A percentile compares a stretch with the other conserved stretches of the same genome.
phyloP scores from a whole-genome alignment of 257 asterid genomes.

The Salvia hispanica region DNA sequence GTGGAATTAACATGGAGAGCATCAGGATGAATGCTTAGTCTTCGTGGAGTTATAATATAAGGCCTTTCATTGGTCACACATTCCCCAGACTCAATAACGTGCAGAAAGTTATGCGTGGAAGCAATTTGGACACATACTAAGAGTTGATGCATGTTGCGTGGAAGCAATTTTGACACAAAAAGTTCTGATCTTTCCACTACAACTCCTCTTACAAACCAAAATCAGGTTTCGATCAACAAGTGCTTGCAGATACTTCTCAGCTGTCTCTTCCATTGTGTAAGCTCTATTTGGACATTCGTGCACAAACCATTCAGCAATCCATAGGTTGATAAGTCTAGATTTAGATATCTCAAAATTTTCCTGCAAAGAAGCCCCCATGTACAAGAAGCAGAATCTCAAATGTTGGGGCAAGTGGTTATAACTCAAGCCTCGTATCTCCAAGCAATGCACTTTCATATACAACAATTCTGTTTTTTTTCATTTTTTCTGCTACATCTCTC shows the following conservation, averaged over 20 bases:
- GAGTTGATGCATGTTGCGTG: conserved; percentile 1
- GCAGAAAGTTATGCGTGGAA: background rate
- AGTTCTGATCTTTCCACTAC: background rate
- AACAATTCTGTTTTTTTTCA: background rate
- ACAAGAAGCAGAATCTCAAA: conserved; percentile 26
- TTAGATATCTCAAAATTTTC: background rate
- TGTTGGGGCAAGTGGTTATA: conserved; percentile 29
- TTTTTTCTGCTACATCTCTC: conserved; percentile 14
- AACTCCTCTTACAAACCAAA: background rate
- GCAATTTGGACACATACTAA: background rate
- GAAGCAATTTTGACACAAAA: too few relatives aligned
- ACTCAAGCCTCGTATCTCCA: conserved; percentile 23
- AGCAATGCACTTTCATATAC: background rate
- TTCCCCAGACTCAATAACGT: background rate
- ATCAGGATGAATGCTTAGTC: conserved; percentile 1
- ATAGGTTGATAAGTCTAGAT: background rate
- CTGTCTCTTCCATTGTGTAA: background rate
- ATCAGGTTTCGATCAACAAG: background rate
- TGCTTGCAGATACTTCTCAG: background rate
- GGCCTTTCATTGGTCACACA: background rate
- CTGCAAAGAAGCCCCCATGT: background rate
- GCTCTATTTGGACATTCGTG: background rate
- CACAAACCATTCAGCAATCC: background rate
- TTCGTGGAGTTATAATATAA: background rate
- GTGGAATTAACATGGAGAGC: background rate